Evolutionary conservation across 2,329 filamentous ascomycete genomes (phyloP), one percentile per base, ranked within the genome.

Genomic region (Penicillium sp.): DNA sequence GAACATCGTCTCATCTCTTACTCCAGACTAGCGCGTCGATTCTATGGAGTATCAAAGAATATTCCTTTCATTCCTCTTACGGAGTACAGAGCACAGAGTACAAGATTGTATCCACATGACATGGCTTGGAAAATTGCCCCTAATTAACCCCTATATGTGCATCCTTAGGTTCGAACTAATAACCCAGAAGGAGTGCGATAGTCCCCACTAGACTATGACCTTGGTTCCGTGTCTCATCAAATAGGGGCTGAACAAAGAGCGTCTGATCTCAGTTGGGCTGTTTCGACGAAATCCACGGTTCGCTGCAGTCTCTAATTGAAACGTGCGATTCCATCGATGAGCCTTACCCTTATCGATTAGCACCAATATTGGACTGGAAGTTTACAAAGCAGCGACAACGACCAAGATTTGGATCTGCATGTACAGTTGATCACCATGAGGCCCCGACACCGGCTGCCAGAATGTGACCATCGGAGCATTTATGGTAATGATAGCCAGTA

Each of bases 401-500:
- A 40, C 38, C 8, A 42, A 42, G 44, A 48, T 44, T 40, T 31
- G 29, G 40, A 45, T 50, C 46, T 44, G 49, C 49, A 46, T 39
- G 32, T 24, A 31, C 34, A 21, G 43, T 36, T 34, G 47, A 59
- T 52, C 54, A 52, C 43, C 36, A 29, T 32, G 29, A 29, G 22
- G 29, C 49, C 54, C 34, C 40, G 43, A 50, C 18, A 5, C 22
- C 18, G 27, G 16, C 49, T 50, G 47, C 52, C 55, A 56, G 42
- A 55, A 49, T 54, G 42, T 47, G 52, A 57, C 53, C 31, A 44
- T 56, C 54, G 52, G 60, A 58, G 36, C 59, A 58, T 58, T 64
- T 64, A 47, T 38, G 61, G 62, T 61, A 64, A 59, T 65, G 62
- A 65, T 65, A 61, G 53, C 51, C 56, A 55, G 46, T 55, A 52